These are phyloP conservation scores for Dentipellis sp. DNA, from an alignment of 768 basidiomycete species.

Conservation along the genomic window DNA sequence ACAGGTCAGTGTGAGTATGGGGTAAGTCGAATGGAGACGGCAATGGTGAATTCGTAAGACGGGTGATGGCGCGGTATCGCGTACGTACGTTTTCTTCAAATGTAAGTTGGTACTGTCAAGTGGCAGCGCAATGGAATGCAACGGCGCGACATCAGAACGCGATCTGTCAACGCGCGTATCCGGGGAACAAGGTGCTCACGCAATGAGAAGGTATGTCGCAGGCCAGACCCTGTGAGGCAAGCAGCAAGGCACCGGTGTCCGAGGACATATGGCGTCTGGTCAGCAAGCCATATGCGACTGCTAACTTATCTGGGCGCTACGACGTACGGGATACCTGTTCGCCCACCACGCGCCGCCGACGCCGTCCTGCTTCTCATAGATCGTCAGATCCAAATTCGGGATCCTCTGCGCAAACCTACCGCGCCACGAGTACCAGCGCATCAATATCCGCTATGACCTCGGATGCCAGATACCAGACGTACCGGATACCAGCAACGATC, in stretches of 20 bases:
- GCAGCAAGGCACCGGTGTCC: no score
- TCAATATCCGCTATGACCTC: background rate
- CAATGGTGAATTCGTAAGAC: no score
- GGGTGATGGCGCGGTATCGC: background rate
- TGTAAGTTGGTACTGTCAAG: conserved; percentile 6
- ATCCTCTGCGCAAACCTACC: conserved; percentile 42
- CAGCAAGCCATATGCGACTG: background rate
- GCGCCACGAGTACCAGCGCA: background rate
- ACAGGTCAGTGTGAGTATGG: no score
- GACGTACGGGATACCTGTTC: conserved; percentile 22
- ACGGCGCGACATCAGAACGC: background rate
- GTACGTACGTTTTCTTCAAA: conserved; percentile 10
- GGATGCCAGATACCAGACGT: no score
- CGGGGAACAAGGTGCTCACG: background rate
- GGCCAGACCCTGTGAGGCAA: conserved; percentile 5
- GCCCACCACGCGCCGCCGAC: conserved; percentile 57
- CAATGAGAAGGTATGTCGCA: conserved; percentile 10
- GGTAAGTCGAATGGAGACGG: no score
- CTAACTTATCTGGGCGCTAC: background rate
- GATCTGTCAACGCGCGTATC: background rate
- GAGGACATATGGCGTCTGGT: background rate
- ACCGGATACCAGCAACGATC: conserved; percentile 50
- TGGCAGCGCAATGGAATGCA: background rate
- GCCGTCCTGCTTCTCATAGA: conserved; percentile 51
- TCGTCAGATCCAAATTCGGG: conserved; percentile 41